Base-by-base conservation (phyloP, 192 early-diverging fungal species). In the Coemansia sp. region DNA sequence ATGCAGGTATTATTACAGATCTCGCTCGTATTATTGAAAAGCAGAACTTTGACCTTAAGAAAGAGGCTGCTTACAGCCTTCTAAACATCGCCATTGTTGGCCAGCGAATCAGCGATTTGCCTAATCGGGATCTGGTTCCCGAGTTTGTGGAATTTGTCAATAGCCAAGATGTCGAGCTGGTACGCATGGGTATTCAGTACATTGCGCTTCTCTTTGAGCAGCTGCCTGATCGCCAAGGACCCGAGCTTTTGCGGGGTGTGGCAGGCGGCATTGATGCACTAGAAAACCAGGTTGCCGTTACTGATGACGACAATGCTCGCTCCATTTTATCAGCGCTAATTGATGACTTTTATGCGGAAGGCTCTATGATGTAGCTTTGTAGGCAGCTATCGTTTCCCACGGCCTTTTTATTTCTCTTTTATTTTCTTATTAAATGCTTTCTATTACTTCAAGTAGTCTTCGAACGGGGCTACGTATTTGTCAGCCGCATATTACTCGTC, bases 31-130 rank as follows among this genome's bases (percentile, higher is more conserved):
- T 89, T 45, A 75, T 83, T 15, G 72, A 79, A 18, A 82, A 74
- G 52, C 73, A 80, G 35, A 80, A 78, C 45, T 89, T 84, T 70
- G 88, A 89, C 43, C 82, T 87, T 45, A 81, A 84, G 44, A 84
- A 87, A 63, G 85, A 84, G 67, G 86, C 86, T 3, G 86, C 84
- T 2, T 83, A 79, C 42, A 79, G 86, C 53, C 43, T 87, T 56
- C 71, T 85, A 50, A 85, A 87, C 54, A 80, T 85, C 26, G 84
- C 84, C 13, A 80, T 76, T 23, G 59, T 65, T 16, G 66, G 55
- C 35, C 23, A 39, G 15, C 37, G 62, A 10, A 44, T 61, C 3
- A 21, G 13, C 0, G 62, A 61, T 3, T 16, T 76, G 62, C 72
- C 72, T 0, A 69, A 65, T 13, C 53, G 50, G 5, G 61, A 50